phyloP scores from a whole-genome alignment of 2,329 filamentous ascomycete species.

The Trichoderma harzianum region DNA sequence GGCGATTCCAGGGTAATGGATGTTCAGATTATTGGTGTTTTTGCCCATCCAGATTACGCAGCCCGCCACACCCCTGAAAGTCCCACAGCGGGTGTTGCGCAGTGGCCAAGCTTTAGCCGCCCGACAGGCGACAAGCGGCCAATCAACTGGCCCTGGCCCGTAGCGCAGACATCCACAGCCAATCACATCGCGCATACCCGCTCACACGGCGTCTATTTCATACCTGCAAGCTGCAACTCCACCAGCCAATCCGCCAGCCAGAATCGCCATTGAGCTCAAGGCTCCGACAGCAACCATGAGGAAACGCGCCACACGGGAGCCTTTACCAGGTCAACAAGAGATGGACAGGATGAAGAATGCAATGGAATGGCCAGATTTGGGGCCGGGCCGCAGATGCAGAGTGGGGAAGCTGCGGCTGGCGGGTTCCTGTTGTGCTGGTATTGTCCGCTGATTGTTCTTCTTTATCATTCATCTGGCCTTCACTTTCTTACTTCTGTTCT shows the following conservation, averaged over 20 bases:
- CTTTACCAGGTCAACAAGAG: not conserved
- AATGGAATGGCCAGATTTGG: not conserved
- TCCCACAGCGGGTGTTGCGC: slow-evolving; percentile 15
- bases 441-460: slow-evolving; percentile 21
- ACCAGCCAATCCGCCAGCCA: slow-evolving; percentile 15
- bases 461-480: slow-evolving; percentile 4
- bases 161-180: slow-evolving; percentile 30
- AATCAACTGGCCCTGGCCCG: slow-evolving; percentile 25
- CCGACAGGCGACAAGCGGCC: slow-evolving; percentile 25
- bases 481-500: not conserved
- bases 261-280: slow-evolving; percentile 8
- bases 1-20: not conserved
- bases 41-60: not conserved
- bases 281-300: not conserved
- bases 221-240: slow-evolving; percentile 3
- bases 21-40: not conserved
- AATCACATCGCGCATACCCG: slow-evolving; percentile 25
- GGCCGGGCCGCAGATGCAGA: not conserved
- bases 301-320: slow-evolving; percentile 15
- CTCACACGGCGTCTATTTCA: slow-evolving; percentile 38
- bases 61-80: not conserved
- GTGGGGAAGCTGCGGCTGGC: slow-evolving; percentile 2
- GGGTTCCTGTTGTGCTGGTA: not conserved
- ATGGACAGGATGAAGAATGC: not conserved
- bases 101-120: slow-evolving; percentile 16